Evolutionary conservation across 2,329 filamentous ascomycete genomes (phyloP), one percentile per base, ranked within the genome.

Genomic region (Huntiella decipiens): DNA sequence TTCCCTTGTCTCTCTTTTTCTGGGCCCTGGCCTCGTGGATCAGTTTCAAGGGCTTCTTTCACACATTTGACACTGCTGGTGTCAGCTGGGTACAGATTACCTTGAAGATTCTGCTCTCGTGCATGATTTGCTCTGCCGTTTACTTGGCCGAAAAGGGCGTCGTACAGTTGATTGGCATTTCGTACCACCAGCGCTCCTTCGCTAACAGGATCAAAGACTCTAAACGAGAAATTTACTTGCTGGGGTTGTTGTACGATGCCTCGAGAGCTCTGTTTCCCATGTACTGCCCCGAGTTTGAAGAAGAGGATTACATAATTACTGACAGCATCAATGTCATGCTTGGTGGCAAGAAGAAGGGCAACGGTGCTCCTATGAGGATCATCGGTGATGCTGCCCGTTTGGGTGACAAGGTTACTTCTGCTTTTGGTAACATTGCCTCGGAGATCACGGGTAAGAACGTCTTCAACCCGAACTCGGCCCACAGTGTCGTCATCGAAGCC

Each of bases 401-500:
- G 46, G 88, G 88, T 55, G 88, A 92, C 66, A 94, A 94, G 63
- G 77, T 96, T 51, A 94, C 87, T 0, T 87, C 85, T 1, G 82
- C 80, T 0, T 92, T 96, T 60, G 91, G 91, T 17, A 91, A 93
- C 55, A 76, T 96, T 43, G 88, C 91, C 1, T 83, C 84, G 2
- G 91, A 96, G 56, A 87, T 98, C 50, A 94, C 91, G 0, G 91
- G 91, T 53, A 93, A 92, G 64, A 77, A 94, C 56, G 81, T 95
- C 16, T 93, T 96, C 65, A 94, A 95, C 61, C 80, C 85, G 11
- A 88, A 83, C 56, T 82, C 86, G 4, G 79, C 87, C 1, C 87
- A 95, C 59, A 91, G 85, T 0, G 76, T 96, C 42, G 85, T 96
- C 4, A 69, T 92, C 10, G 77, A 92, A 58, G 91, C 88, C 6